Evolutionary conservation across 2,329 filamentous ascomycete species (phyloP).

Genomic region (Arthrobotrys sinensis): DNA sequence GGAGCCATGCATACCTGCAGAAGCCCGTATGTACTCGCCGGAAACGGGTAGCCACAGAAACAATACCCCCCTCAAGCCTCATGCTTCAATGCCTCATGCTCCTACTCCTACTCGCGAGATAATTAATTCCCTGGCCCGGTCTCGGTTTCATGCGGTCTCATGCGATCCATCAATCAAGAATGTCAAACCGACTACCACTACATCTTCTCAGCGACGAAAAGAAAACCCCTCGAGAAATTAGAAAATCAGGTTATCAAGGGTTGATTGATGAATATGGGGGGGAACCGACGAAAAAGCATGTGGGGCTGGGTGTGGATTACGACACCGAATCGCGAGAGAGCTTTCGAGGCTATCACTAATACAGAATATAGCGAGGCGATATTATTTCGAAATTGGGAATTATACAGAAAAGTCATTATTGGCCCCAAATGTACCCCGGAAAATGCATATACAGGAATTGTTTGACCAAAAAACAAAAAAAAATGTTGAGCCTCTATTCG

Average conservation of each 20-base stretch:
- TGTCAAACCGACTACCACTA: slow-evolving; percentile 48
- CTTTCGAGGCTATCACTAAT: slow-evolving; percentile 48
- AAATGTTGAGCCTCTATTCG: slow-evolving; percentile 15
- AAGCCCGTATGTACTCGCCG: slow-evolving; percentile 55
- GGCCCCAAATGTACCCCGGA: slow-evolving; percentile 12
- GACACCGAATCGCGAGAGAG: slow-evolving; percentile 39
- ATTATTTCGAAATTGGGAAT: slow-evolving; percentile 22
- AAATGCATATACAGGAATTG: slow-evolving; percentile 22
- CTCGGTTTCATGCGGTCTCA: slow-evolving; percentile 60
- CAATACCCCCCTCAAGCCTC: slow-evolving; percentile 41
- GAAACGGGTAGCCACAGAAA: slow-evolving; percentile 60
- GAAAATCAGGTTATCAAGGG: slow-evolving; percentile 54
- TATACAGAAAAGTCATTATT: neutral
- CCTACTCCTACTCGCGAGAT: slow-evolving; percentile 7
- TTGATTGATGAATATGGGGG: slow-evolving; percentile 3
- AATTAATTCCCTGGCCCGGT: slow-evolving; percentile 25
- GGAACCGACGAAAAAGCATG: slow-evolving; percentile 19
- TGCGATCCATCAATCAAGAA: slow-evolving; percentile 60
- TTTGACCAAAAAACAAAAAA: slow-evolving; percentile 5
- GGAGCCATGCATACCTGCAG: slow-evolving; percentile 25
- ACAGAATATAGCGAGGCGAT: slow-evolving; percentile 16
- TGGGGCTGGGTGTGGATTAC: slow-evolving; percentile 40
- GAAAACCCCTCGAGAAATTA: neutral
- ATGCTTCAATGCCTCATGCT: slow-evolving; percentile 24
- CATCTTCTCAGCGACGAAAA: slow-evolving; percentile 11